Conservation (phyloP, 345 rosid genomes). For the Nasturtium officinale region DNA sequence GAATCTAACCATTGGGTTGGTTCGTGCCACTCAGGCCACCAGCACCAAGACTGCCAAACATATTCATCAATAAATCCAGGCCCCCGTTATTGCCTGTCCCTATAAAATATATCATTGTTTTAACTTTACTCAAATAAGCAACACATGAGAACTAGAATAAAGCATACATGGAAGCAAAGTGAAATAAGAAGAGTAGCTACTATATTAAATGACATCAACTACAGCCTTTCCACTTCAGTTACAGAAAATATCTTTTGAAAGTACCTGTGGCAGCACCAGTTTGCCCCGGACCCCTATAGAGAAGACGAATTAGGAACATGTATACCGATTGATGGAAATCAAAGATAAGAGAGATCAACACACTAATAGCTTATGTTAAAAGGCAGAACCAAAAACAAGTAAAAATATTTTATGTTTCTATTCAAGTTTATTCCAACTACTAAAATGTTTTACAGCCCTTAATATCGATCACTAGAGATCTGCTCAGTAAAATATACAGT, state of each 20-base stretch:
- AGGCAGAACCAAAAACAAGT: slow-evolving; percentile 1
- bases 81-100: slow-evolving; percentile 50
- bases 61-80: slow-evolving; percentile 78
- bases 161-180: background rate
- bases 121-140: slow-evolving; percentile 22
- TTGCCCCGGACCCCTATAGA: slow-evolving; percentile 57
- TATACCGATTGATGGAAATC: background rate
- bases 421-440: background rate
- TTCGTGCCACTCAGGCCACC: slow-evolving; percentile 65
- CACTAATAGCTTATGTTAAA: background rate
- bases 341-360: background rate
- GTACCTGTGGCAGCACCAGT: slow-evolving; percentile 59
- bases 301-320: slow-evolving; percentile 7
- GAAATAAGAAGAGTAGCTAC: background rate
- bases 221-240: slow-evolving; percentile 1
- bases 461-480: background rate
- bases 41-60: slow-evolving; percentile 87
- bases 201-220: slow-evolving; percentile 15
- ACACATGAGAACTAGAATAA: background rate
- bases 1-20: slow-evolving; percentile 62
- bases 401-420: background rate
- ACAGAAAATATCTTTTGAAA: background rate
- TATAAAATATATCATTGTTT: slow-evolving; percentile 28
- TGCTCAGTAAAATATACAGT: slow-evolving; percentile 4
- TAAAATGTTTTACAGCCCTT: background rate